These are phyloP conservation scores for Sphagnum tenellum DNA, from an alignment of 225 moss, liverwort and hornwort species.

Conservation along the genomic window DNA sequence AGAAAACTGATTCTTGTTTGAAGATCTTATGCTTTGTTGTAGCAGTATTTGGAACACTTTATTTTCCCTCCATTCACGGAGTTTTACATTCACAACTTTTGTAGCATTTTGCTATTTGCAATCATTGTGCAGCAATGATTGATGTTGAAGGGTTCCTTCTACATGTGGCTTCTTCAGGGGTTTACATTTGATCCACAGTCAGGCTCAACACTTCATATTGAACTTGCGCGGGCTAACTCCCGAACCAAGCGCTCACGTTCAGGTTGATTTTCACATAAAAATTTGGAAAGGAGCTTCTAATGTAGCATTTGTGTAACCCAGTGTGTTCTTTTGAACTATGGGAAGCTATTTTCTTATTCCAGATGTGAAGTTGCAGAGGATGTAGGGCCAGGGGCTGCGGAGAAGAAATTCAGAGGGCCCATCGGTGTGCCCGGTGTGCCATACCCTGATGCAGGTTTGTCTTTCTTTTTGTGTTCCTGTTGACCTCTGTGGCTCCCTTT, in stretches of 20 bases:
- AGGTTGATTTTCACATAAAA: slow-evolving; percentile 32
- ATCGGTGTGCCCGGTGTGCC: slow-evolving; percentile 44
- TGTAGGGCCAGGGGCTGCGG: slow-evolving; percentile 30
- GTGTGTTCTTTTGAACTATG: neutral
- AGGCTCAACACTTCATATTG: slow-evolving; percentile 81
- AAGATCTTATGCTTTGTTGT: no score
- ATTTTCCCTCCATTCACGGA: no score
- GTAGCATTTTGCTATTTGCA: no score
- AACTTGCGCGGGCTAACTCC: slow-evolving; percentile 83
- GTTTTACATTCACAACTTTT: no score
- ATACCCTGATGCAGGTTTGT: slow-evolving; percentile 60
- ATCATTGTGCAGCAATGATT: no score
- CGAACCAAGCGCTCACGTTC: slow-evolving; percentile 69
- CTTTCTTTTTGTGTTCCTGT: neutral
- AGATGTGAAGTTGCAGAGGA: slow-evolving; percentile 40
- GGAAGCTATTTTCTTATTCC: slow-evolving; percentile 1
- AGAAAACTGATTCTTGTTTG: no score
- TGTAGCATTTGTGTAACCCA: no score
- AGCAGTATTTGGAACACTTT: no score
- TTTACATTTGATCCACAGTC: slow-evolving; percentile 78
- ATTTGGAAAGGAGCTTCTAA: no score
- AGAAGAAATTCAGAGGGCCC: slow-evolving; percentile 65
- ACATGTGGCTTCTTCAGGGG: slow-evolving; percentile 28
- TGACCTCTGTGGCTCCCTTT: no score
- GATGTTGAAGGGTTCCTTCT: no score